Evolutionary conservation across 768 basidiomycete species (phyloP), one percentile per base, ranked within the genome.

Genomic region (Tricholoma bakamatsutake): DNA sequence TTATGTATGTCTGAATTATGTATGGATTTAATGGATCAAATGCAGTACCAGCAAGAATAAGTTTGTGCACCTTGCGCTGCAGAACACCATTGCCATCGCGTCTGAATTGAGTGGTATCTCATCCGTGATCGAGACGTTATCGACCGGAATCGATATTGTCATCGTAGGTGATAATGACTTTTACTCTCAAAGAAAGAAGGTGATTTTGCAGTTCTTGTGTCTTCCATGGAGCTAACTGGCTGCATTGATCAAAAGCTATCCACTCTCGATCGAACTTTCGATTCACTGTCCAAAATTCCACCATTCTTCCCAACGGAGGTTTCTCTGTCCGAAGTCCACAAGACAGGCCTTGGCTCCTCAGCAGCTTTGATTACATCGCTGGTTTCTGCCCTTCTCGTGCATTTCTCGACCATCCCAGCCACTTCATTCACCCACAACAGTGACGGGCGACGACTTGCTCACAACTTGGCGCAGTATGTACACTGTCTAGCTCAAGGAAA

Each of bases 401-500:
- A 92, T 63, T 77, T 93, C 57, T 70, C 73, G 34, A 77, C 85
- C 54, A 81, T 95, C 60, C 70, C 83, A 15, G 55, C 67, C 30
- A 68, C 76, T 42, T 76, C 81, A 4, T 77, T 90, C 18, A 62
- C 66, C 27, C 67, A 73, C 5, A 64, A 73, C 42, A 73, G 71
- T 62, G 71, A 76, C 24, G 83, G 80, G 18, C 74, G 82, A 57
- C 70, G 73, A 57, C 71, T 97, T 15, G 87, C 91, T 0, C 97
- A 99, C 70, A 98, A 97, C 67, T 80, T 91, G 42, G 87, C 97
- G 4, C 97, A 99, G 67, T 97, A 87, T 67, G 82, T 93, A 6
- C 97, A 99, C 69, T 98, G 94, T 66, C 76, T 94, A 35, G 97
- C 96, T 0, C 97, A 99, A 73, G 97, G 97, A 39, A 99, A 99